phyloP scores from a whole-genome alignment of 176 grass and related monocot species.

The Oryza punctata region DNA sequence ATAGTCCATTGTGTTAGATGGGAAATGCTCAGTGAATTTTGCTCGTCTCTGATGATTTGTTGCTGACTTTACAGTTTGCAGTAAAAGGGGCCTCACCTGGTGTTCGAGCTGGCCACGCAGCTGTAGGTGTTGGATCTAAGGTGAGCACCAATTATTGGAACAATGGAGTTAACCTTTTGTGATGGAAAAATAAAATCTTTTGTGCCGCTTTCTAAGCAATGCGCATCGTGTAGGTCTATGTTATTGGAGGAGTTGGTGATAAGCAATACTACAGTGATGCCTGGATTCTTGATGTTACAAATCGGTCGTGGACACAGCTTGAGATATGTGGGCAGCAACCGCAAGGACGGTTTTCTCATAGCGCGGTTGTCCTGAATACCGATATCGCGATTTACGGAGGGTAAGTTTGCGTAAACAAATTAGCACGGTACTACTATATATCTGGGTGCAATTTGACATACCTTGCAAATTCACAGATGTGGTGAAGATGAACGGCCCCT shows the following conservation, averaged over 20 bases:
- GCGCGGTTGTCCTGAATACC: constrained; percentile 62
- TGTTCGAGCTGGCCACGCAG: constrained; percentile 89
- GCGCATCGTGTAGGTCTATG: constrained; percentile 57
- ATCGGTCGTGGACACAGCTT: constrained; percentile 69
- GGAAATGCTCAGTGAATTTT: neutral
- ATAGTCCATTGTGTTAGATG: neutral
- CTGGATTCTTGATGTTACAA: constrained; percentile 82
- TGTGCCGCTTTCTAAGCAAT: constrained; percentile 16
- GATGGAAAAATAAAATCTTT: neutral
- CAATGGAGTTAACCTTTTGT: neutral
- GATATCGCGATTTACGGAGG: constrained; percentile 96
- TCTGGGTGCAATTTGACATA: constrained; percentile 16
- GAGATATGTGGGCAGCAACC: constrained; percentile 84
- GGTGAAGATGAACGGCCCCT: constrained; percentile 91
- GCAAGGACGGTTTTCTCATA: constrained; percentile 93
- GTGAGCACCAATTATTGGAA: constrained; percentile 43
- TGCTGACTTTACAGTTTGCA: constrained; percentile 57
- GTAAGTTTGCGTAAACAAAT: constrained; percentile 42
- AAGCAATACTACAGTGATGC: constrained; percentile 96
- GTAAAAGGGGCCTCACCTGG: constrained; percentile 80
- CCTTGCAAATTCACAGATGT: constrained; percentile 53
- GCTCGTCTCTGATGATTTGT: neutral
- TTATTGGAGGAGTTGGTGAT: constrained; percentile 94
- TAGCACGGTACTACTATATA: neutral
- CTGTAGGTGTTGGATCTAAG: constrained; percentile 75